Base-by-base conservation (phyloP, 164 flowering plant species). In the Brasenia schreberi region DNA sequence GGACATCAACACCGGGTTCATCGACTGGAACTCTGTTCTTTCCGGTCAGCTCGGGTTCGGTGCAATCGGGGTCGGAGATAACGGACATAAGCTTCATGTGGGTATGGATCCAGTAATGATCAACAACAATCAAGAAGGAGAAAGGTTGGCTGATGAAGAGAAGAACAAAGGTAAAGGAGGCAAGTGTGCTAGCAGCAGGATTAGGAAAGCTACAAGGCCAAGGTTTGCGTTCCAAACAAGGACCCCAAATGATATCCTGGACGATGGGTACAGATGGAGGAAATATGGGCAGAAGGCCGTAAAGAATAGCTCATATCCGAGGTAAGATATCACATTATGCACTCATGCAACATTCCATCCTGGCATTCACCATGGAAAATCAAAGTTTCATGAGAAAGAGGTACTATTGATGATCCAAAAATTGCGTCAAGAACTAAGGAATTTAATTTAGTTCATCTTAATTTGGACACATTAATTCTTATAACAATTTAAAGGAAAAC, bases 261-360 rank as follows among this genome's bases (percentile, higher is more conserved):
- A 88, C 63, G 94, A 88, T 68, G 94, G 94, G 0, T 88, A 77
- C 49, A 73, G 88, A 4, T 88, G 94, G 94, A 82, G 94, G 67
- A 88, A 88, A 65, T 88, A 88, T 19, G 94, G 94, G 0, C 90
- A 86, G 74, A 88, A 88, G 70, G 76, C 94, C 65, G 94, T 88
- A 65, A 88, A 88, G 78, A 83, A 86, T 66, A 86, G 79, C 79
- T 56, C 18, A 12, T 76, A 83, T 74, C 94, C 94, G 72, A 86
- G 94, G 94, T 88, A 45, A 45, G 5, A 23, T 23, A 23, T 23
- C 27, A 23, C 27, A 23, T n/a, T n/a, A n/a, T n/a, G n/a, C n/a
- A n/a, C n/a, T n/a, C n/a, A n/a, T n/a, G n/a, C n/a, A 23, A 23
- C 27, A 23, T 23, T 23, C 27, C 27, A 23, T 23, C 27, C 27